phyloP scores from a whole-genome alignment of 495 filamentous ascomycete genomes.

The Podospora pseudopauciseta region DNA sequence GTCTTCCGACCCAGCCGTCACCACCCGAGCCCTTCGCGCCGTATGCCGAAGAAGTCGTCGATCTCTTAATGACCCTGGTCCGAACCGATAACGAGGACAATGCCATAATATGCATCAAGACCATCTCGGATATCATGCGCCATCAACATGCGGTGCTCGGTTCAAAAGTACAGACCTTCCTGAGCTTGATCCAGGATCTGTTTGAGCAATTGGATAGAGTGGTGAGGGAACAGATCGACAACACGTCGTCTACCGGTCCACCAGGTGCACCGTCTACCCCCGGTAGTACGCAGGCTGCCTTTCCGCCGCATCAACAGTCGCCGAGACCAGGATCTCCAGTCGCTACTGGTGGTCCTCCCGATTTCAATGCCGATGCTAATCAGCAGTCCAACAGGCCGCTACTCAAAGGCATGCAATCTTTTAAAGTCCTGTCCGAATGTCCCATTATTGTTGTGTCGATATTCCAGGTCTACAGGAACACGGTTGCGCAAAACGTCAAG shows the following conservation, averaged over 20 bases:
- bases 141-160: slow-evolving; percentile 81
- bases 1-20: slow-evolving; percentile 65
- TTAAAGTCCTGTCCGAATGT: slow-evolving; percentile 96
- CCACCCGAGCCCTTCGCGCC: slow-evolving; percentile 78
- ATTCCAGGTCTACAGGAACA: slow-evolving; percentile 83
- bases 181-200: slow-evolving; percentile 90
- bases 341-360: slow-evolving; percentile 51
- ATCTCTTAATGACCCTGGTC: slow-evolving; percentile 82
- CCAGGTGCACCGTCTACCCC: slow-evolving; percentile 71
- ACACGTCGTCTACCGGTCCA: slow-evolving; percentile 52
- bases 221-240: slow-evolving; percentile 90
- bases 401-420: slow-evolving; percentile 92
- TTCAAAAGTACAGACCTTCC: slow-evolving; percentile 79
- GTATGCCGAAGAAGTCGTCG: slow-evolving; percentile 80
- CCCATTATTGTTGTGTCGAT: slow-evolving; percentile 98
- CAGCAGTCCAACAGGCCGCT: slow-evolving; percentile 77
- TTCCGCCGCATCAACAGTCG: slow-evolving; percentile 60
- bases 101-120: slow-evolving; percentile 95
- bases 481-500: slow-evolving; percentile 81
- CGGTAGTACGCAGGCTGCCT: slow-evolving; percentile 62
- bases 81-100: slow-evolving; percentile 96
- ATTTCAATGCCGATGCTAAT: slow-evolving; percentile 61
- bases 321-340: slow-evolving; percentile 87
- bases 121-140: slow-evolving; percentile 90
- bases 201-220: slow-evolving; percentile 92